Percentiles rank a stretch among this genome's conserved stretches.
These are phyloP conservation scores for Parsonsia alboflavescens DNA, from an alignment of 257 asterid species.

Conservation along the genomic window DNA sequence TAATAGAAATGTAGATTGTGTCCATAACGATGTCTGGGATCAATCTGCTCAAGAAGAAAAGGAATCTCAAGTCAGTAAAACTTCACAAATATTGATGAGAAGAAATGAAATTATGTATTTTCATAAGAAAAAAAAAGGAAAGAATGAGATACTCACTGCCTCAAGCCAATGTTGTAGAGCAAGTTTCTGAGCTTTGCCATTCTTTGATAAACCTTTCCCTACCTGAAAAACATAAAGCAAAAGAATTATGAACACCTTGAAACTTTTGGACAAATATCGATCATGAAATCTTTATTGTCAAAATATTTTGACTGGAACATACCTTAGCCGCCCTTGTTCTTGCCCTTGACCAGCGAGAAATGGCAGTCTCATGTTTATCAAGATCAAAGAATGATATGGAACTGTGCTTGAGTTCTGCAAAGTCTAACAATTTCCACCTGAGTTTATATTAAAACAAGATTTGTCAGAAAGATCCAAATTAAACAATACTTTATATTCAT, in stretches of 20 bases:
- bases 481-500: background rate
- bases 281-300: background rate
- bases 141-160: slow-evolving; percentile 54
- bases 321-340: slow-evolving; percentile 97
- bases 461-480: slow-evolving; percentile 1
- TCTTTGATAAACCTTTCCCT: slow-evolving; percentile 88
- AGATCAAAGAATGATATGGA: slow-evolving; percentile 84
- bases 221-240: slow-evolving; percentile 40
- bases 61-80: slow-evolving; percentile 20
- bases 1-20: slow-evolving; percentile 92
- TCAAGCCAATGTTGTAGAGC: slow-evolving; percentile 98
- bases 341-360: slow-evolving; percentile 92
- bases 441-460: background rate
- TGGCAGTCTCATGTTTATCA: slow-evolving; percentile 84
- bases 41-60: slow-evolving; percentile 49
- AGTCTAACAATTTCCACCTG: slow-evolving; percentile 84
- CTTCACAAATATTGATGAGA: background rate
- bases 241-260: slow-evolving; percentile 2
- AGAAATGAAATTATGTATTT: background rate
- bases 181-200: slow-evolving; percentile 79
- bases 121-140: background rate
- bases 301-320: background rate
- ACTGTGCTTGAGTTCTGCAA: slow-evolving; percentile 86
- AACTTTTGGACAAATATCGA: background rate
- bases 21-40: slow-evolving; percentile 95